phyloP scores from a whole-genome alignment of 306 rosid genomes.

The Pyrus communis region DNA sequence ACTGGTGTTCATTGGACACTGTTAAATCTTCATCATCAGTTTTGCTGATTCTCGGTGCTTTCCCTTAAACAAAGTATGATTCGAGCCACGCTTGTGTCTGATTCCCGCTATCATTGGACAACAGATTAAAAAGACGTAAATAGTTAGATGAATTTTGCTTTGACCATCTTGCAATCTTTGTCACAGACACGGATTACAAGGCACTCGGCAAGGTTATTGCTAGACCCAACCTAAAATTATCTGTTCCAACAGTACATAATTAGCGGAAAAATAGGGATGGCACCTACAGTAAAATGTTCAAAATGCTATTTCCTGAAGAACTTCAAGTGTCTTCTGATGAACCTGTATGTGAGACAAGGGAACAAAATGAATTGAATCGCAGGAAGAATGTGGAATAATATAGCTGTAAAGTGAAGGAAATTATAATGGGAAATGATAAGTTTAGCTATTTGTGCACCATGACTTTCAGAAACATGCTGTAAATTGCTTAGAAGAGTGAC shows the following conservation, averaged over 20 bases:
- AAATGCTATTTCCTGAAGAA: slow-evolving; percentile 81
- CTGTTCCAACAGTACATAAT: neutral
- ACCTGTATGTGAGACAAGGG: slow-evolving; percentile 48
- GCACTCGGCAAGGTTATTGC: neutral
- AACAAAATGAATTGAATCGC: slow-evolving; percentile 16
- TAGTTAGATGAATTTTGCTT: neutral
- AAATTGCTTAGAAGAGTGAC: neutral
- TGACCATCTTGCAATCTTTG: neutral
- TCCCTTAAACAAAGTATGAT: slow-evolving; percentile 28
- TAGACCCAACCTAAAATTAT: neutral
- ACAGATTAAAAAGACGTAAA: neutral
- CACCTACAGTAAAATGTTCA: slow-evolving; percentile 8
- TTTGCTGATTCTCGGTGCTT: slow-evolving; percentile 35
- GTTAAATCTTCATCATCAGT: slow-evolving; percentile 37
- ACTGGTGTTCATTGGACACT: slow-evolving; percentile 21
- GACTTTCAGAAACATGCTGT: neutral
- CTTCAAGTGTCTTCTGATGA: slow-evolving; percentile 80
- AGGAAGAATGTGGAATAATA: neutral
- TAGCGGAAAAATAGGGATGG: neutral
- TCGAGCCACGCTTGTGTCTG: slow-evolving; percentile 14
- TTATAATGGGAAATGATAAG: neutral
- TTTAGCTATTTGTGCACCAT: neutral
- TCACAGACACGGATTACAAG: neutral
- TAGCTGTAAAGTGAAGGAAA: slow-evolving; percentile 2
- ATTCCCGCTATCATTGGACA: slow-evolving; percentile 29